phyloP scores from a whole-genome alignment of 345 rosid species.

The Linum usitatissimum region DNA sequence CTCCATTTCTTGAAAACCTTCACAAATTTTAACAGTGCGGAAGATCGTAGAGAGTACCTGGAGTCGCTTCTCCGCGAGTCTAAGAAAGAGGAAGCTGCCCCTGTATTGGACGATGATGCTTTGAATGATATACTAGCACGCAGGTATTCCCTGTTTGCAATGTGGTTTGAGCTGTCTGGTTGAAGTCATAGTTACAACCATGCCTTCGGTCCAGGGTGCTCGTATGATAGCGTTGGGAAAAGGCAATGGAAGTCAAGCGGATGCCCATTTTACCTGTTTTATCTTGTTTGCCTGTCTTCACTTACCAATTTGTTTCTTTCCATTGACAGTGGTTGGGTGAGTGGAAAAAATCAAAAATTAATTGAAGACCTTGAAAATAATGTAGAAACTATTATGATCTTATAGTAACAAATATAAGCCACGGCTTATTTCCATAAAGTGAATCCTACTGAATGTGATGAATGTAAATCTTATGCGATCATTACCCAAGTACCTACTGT shows the following conservation, averaged over 20 bases:
- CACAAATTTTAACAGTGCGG: slow-evolving; percentile 47
- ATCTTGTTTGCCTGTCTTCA: background rate
- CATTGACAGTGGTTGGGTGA: background rate
- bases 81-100: slow-evolving; percentile 89
- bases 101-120: slow-evolving; percentile 78
- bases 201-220: background rate
- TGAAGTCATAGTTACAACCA: background rate
- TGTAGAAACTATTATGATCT: background rate
- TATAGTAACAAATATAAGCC: background rate
- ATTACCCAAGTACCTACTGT: background rate
- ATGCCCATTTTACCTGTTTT: background rate
- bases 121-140: slow-evolving; percentile 79
- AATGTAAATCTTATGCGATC: background rate
- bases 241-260: background rate
- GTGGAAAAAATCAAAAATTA: background rate
- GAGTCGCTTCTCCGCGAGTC: slow-evolving; percentile 76
- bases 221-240: background rate
- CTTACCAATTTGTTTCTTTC: background rate
- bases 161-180: slow-evolving; percentile 5
- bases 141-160: slow-evolving; percentile 35
- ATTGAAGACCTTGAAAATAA: background rate
- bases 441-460: background rate
- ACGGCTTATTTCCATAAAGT: background rate
- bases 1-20: slow-evolving; percentile 5
- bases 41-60: slow-evolving; percentile 86